Evolutionary conservation across 2,329 filamentous ascomycete species (phyloP).

Genomic region (Cercospora brassicicola): DNA sequence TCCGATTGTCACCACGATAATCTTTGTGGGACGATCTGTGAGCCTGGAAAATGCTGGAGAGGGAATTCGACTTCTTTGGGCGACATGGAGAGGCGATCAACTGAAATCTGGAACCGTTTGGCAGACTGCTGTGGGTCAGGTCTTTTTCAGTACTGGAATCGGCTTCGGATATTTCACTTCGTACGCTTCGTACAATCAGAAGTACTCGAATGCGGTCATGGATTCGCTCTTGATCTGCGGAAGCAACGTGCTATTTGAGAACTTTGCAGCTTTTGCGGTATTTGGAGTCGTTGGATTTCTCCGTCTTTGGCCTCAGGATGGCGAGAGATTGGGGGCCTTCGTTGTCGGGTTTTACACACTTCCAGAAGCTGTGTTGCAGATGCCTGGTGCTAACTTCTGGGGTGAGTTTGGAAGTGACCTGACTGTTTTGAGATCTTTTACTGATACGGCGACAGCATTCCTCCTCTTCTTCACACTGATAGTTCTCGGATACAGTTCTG

Average conservation of each 20-base stretch:
- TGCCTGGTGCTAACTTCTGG: slow-evolving; percentile 61
- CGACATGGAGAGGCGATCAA: slow-evolving; percentile 52
- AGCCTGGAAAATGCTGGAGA: slow-evolving; percentile 57
- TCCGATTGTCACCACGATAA: slow-evolving; percentile 58
- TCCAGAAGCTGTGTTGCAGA: slow-evolving; percentile 57
- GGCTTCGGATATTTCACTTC: slow-evolving; percentile 54
- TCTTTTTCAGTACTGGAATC: slow-evolving; percentile 61
- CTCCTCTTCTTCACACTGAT: slow-evolving; percentile 60
- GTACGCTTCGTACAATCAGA: slow-evolving; percentile 59
- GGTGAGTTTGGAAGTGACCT: background rate
- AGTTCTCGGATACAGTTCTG: slow-evolving; percentile 59
- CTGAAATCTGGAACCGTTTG: slow-evolving; percentile 55
- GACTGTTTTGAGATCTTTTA: background rate
- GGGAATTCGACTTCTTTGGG: slow-evolving; percentile 54
- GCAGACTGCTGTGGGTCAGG: slow-evolving; percentile 62
- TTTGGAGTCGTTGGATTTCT: slow-evolving; percentile 60
- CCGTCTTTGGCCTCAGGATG: slow-evolving; percentile 44
- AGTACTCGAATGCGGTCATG: slow-evolving; percentile 60
- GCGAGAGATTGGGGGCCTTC: slow-evolving; percentile 55
- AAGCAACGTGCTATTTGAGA: slow-evolving; percentile 60
- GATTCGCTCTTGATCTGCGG: slow-evolving; percentile 57
- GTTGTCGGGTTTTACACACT: slow-evolving; percentile 60
- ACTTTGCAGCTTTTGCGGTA: slow-evolving; percentile 52
- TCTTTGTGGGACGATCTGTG: slow-evolving; percentile 56
- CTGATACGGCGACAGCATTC: slow-evolving; percentile 41